Evolutionary conservation across 805 yeast species (phyloP).

Genomic region (Candida arabinofermentans): DNA sequence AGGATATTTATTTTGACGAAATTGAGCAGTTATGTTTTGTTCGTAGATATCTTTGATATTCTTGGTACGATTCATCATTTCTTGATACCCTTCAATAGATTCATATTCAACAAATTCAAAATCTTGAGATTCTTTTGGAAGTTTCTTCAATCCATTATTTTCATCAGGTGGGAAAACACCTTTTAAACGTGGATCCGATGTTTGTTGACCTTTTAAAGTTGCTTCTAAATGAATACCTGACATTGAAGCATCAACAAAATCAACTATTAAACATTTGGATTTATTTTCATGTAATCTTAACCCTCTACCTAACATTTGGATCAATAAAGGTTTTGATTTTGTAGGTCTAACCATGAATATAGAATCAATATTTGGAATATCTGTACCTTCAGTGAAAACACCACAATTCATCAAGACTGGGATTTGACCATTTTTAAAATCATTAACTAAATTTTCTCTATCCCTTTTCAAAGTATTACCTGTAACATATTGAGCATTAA

Average conservation of each 20-base stretch:
- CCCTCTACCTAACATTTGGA: slow-evolving; percentile 93
- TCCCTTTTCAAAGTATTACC: slow-evolving; percentile 54
- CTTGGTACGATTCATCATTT: slow-evolving; percentile 18
- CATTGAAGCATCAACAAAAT: slow-evolving; percentile 61
- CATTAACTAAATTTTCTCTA: slow-evolving; percentile 48
- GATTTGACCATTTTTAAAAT: slow-evolving; percentile 58
- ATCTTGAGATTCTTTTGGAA: slow-evolving; percentile 6
- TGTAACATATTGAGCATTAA: slow-evolving; percentile 68
- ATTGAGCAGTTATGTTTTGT: slow-evolving; percentile 10
- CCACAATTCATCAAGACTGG: slow-evolving; percentile 83
- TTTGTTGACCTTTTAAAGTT: slow-evolving; percentile 20
- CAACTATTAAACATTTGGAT: slow-evolving; percentile 66
- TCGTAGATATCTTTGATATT: slow-evolving; percentile 7
- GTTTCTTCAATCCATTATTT: background rate
- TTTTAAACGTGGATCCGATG: slow-evolving; percentile 1
- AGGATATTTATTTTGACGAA: slow-evolving; percentile 10
- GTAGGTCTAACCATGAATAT: slow-evolving; percentile 80
- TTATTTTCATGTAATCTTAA: slow-evolving; percentile 62
- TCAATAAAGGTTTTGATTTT: slow-evolving; percentile 60
- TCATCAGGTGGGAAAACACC: slow-evolving; percentile 13
- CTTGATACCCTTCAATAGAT: slow-evolving; percentile 26
- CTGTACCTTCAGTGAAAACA: slow-evolving; percentile 93
- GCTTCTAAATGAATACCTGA: slow-evolving; percentile 26
- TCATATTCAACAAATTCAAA: slow-evolving; percentile 26
- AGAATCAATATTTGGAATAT: slow-evolving; percentile 84